phyloP scores from a whole-genome alignment of 768 basidiomycete genomes.

The Tulasnella sp. region DNA sequence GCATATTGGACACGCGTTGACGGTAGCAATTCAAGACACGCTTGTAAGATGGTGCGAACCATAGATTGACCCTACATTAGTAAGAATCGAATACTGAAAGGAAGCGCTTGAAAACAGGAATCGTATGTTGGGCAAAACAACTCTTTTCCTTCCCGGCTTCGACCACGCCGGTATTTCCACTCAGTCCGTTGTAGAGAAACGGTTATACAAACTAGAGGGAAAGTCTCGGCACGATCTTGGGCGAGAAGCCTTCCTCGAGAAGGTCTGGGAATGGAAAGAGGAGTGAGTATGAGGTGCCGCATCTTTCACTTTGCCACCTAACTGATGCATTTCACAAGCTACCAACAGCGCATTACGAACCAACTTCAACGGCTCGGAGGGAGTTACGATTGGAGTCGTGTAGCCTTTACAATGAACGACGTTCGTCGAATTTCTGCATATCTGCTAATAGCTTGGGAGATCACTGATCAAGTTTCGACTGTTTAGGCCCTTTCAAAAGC shows the following conservation, averaged over 20 bases:
- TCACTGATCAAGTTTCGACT: not conserved
- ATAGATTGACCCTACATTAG: conserved; percentile 24
- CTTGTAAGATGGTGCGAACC: conserved; percentile 74
- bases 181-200: conserved; percentile 94
- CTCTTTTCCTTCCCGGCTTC: conserved; percentile 88
- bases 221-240: conserved; percentile 92
- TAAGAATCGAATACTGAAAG: not conserved
- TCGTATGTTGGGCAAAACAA: conserved; percentile 91
- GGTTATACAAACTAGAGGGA: conserved; percentile 76
- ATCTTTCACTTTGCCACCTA: not conserved
- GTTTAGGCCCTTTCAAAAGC: conserved; percentile 70
- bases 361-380: conserved; percentile 87
- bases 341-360: conserved; percentile 86
- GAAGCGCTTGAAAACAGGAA: conserved; percentile 54
- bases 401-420: conserved; percentile 93
- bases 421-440: conserved; percentile 43
- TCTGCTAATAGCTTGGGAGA: not conserved
- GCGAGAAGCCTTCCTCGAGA: conserved; percentile 82
- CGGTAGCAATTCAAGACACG: conserved; percentile 84
- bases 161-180: conserved; percentile 99
- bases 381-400: conserved; percentile 91
- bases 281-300: conserved; percentile 55
- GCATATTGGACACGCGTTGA: conserved; percentile 93
- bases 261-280: conserved; percentile 95
- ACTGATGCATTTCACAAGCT: conserved; percentile 47